Conservation (phyloP, 148 eudicot species). For the Rhododendron simsii region DNA sequence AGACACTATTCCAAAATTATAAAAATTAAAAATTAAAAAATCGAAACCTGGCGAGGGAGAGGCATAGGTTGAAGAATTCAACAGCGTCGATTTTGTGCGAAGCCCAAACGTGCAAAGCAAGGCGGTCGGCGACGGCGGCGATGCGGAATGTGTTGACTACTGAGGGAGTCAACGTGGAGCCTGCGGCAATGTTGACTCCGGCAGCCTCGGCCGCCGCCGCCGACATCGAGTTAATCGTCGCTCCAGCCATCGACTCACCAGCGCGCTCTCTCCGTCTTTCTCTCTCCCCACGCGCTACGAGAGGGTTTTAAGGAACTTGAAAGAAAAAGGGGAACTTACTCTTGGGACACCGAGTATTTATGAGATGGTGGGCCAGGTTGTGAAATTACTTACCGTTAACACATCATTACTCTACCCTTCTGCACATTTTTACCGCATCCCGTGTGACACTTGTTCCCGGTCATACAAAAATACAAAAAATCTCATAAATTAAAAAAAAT, state of each 20-base stretch:
- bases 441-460: no score
- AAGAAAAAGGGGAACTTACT: no score
- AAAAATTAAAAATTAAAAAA: no score
- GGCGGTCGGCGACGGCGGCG: constrained; percentile 24
- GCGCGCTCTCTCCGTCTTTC: background rate
- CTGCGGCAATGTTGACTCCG: constrained; percentile 2
- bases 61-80: constrained; percentile 45
- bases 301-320: no score
- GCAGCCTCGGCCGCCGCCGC: background rate
- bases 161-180: constrained; percentile 9
- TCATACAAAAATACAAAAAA: no score
- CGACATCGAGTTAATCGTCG: constrained; percentile 11
- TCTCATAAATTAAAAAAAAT: no score
- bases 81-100: constrained; percentile 3
- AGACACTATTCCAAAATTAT: background rate
- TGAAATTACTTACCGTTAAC: no score
- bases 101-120: constrained; percentile 16
- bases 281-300: background rate
- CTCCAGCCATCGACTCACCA: constrained; percentile 5
- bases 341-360: no score
- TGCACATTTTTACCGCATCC: no score
- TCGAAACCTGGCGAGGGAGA: constrained; percentile 36
- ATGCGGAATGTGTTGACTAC: constrained; percentile 27
- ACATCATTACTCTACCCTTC: no score
- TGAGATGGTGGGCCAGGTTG: no score